Base-by-base conservation (phyloP, 1,284 basidiomycete genomes). In the Retiboletus flavoniger region DNA sequence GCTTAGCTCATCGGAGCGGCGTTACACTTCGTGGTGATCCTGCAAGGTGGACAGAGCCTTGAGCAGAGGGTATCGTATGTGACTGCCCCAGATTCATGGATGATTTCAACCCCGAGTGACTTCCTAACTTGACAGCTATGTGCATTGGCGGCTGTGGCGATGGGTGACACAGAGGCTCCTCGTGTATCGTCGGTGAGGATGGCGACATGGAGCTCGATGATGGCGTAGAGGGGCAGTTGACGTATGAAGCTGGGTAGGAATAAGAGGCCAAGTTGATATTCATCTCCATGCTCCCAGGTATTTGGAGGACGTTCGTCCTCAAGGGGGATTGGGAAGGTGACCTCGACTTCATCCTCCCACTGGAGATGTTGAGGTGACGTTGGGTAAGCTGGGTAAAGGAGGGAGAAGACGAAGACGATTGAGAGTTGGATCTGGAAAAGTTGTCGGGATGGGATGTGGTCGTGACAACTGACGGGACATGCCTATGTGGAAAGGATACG, bases 401-500 rank as follows among this genome's bases (percentile, higher is more conserved):
- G 8, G 64, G 51, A n/a, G 60, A 51, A 7, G 57, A 43, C 21
- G 53, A 55, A 5, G 64, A 47, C 0, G 55, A 44, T 16, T 50
- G 55, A 34, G 54, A 51, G 19, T 55, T 56, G 46, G 65, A 58
- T 49, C 53, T 66, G 51, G 35, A 67, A 57, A 62, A 66, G 28
- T 55, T 68, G 49, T 68, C 66, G 31, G 64, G 53, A 57, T 63
- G 41, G n/a, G 72, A 59, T 34, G 71, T 72, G 39, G 76, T 69
- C 0, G 77, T 78, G 9, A 73, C 65, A 45, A 62, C 74, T 7
- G 76, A 77, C 40, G 72, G 65, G 17, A 74, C 72, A 63, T 77
- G 77, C 34, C 59, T 53, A 34, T 67, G 68, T 28, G 64, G 44
- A 49, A 62, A 50, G 21, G 57, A 48, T 32, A 52, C 43, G 32